A percentile compares a stretch with the other conserved stretches of the same genome.
phyloP scores from a whole-genome alignment of 2,329 filamentous ascomycete species.

The Pyricularia grisea region DNA sequence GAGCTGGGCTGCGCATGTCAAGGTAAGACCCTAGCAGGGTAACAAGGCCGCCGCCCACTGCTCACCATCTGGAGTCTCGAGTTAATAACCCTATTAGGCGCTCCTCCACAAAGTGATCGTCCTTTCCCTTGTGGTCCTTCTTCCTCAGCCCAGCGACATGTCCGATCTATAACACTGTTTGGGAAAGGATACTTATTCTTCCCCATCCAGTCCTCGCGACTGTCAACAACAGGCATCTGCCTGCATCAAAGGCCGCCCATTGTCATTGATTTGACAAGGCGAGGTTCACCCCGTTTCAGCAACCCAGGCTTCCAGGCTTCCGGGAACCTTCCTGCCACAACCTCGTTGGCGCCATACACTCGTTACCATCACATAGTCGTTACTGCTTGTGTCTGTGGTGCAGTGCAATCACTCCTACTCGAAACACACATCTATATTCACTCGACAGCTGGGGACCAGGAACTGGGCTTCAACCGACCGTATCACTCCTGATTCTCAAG shows the following conservation, averaged over 20 bases:
- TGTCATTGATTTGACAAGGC: background rate
- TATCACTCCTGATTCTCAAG: background rate
- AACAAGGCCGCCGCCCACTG: background rate
- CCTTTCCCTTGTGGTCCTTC: background rate
- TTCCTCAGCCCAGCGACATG: background rate
- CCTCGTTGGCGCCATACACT: too few relatives aligned
- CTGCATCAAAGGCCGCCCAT: background rate
- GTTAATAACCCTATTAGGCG: background rate
- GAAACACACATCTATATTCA: background rate
- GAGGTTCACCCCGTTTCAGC: background rate
- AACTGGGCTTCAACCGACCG: background rate
- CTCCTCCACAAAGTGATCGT: background rate
- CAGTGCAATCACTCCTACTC: background rate
- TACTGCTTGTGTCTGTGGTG: background rate
- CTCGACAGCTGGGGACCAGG: background rate
- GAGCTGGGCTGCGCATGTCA: background rate
- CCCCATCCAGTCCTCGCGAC: background rate
- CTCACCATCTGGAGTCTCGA: background rate
- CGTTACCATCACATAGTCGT: background rate
- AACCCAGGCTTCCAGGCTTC: background rate
- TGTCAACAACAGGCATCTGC: background rate
- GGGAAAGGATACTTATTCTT: background rate
- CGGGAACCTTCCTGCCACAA: background rate
- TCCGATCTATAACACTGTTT: background rate
- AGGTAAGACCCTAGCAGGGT: background rate